These are phyloP conservation scores for Psidium friedrichsthalianum DNA, from an alignment of 345 rosid species.

Conservation along the genomic window DNA sequence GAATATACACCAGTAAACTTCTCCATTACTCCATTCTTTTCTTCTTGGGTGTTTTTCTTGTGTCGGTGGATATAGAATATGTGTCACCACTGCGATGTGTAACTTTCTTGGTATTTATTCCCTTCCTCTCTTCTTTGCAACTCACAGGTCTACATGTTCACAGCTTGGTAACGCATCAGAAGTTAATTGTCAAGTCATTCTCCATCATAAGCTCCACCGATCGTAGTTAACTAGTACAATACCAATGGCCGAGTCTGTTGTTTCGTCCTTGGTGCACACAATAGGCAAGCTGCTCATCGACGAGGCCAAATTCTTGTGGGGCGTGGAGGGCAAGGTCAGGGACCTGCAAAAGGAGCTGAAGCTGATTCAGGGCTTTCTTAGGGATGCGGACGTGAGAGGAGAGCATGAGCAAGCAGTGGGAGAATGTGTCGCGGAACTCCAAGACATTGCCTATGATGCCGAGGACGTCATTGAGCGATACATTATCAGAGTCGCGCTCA, in stretches of 20 bases:
- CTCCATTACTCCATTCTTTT: not conserved
- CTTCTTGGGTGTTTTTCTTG: not conserved
- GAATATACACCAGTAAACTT: not conserved
- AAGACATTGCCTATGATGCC: slow-evolving; percentile 4
- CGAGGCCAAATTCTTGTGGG: not conserved
- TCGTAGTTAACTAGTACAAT: not conserved
- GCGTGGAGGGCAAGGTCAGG: not conserved
- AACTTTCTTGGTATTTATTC: not conserved
- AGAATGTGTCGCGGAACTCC: not conserved
- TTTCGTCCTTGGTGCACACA: not conserved
- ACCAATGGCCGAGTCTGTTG: not conserved
- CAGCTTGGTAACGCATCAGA: not conserved
- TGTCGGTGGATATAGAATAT: not conserved
- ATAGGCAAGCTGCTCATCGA: not conserved
- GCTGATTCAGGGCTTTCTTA: not conserved
- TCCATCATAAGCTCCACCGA: not conserved
- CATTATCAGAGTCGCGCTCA: not conserved
- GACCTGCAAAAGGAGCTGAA: not conserved
- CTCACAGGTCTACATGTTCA: not conserved
- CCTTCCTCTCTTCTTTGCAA: not conserved
- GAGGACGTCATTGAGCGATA: slow-evolving; percentile 7
- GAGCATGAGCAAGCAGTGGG: not conserved
- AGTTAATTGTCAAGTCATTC: not conserved
- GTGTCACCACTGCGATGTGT: accelerated
- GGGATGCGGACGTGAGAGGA: not conserved